Base-by-base conservation (phyloP, 129 eudicot genomes). In the Pittosporum tobira region DNA sequence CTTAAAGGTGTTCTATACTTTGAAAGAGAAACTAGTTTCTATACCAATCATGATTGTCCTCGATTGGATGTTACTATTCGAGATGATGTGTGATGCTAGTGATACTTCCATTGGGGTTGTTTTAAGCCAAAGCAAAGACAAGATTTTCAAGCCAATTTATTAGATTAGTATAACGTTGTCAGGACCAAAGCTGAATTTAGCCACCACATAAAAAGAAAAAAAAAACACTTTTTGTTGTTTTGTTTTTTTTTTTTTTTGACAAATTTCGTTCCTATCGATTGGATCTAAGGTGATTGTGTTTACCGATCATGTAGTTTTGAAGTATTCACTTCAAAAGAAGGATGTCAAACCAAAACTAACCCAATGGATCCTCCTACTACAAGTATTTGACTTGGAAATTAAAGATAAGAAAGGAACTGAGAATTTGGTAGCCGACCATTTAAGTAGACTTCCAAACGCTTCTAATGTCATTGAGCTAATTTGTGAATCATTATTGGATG, bases 201-300 rank as follows among this genome's bases (percentile, higher is more conserved):
- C 28, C 15, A 37, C 27, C 1, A 59, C 44, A 1, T 48, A 59
- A 36, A 59, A 59, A 37, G 64, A 59, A n/a, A n/a, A n/a, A n/a
- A n/a, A n/a, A n/a, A n/a, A n/a, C n/a, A 23, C 2, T 40, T 1
- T 29, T 59, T 3, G 51, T 34, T 5, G 1, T n/a, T n/a, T n/a
- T n/a, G n/a, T n/a, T 59, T 0, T n/a, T 59, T 0, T 59, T 59
- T 24, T 4, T 51, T 0, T 12, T 59, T 0, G 64, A 59, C 3
- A 59, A 59, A 15, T 55, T 59, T 20, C 2, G 50, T 1, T 22
- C 51, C 10, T 59, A 59, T 24, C 9, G 16, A 34, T 59, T 38
- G 64, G 64, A 3, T 1, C 51, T 2, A 40, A 40, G 19, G 14
- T 20, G 3, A 11, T 40, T 0, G 7, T 40, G n/a, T n/a, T n/a